Evolutionary conservation across 1,139 yeast genomes (phyloP).

Genomic region (Yamadazyma songkhlaensis): DNA sequence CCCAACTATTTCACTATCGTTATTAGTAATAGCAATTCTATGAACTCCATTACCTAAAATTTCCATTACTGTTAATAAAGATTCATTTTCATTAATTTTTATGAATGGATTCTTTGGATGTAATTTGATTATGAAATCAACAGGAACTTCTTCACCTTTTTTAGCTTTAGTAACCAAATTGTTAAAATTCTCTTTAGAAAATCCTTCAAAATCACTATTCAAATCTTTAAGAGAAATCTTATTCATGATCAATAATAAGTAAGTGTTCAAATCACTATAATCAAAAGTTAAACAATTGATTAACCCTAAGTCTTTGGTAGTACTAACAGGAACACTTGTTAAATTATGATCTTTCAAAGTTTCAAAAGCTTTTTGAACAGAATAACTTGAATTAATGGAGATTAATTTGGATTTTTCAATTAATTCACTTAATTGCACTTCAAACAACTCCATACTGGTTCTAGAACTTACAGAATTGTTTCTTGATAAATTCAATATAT

Average conservation of each 20-base stretch:
- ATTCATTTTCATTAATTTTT: conserved; percentile 66
- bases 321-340: conserved; percentile 80
- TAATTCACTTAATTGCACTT: conserved; percentile 65
- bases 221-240: conserved; percentile 46
- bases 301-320: conserved; percentile 37
- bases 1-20: conserved; percentile 55
- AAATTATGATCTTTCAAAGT: conserved; percentile 66
- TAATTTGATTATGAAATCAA: conserved; percentile 69
- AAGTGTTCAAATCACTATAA: conserved; percentile 86
- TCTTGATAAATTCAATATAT: conserved; percentile 43
- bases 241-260: conserved; percentile 71
- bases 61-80: conserved; percentile 72
- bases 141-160: conserved; percentile 73
- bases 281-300: conserved; percentile 77
- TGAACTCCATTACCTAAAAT: conserved; percentile 90
- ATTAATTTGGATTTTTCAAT: conserved; percentile 78
- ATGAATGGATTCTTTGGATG: conserved; percentile 87
- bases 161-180: conserved; percentile 41
- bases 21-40: conserved; percentile 77
- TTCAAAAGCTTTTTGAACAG: conserved; percentile 88
- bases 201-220: conserved; percentile 26
- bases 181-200: conserved; percentile 20
- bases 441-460: conserved; percentile 64
- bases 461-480: conserved; percentile 39
- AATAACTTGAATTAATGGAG: conserved; percentile 54